A percentile compares a stretch with the other conserved stretches of the same genome.
Evolutionary conservation across 345 rosid genomes (phyloP).

Genomic region (Excoecaria cochinchinensis): DNA sequence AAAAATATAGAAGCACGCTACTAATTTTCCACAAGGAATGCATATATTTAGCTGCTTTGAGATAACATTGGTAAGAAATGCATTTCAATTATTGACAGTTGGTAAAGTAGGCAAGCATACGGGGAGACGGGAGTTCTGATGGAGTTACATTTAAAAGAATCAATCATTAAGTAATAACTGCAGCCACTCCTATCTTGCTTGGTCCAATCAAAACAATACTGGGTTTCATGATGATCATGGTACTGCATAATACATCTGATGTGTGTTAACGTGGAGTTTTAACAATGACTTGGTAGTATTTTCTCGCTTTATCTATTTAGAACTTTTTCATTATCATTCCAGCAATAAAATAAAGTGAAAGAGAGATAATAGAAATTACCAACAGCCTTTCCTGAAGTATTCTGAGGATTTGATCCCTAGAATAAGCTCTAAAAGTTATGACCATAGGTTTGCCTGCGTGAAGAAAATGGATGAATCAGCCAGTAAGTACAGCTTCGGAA

Average conservation of each 20-base stretch:
- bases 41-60: too few relatives aligned
- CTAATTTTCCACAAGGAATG: not conserved
- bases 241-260: not conserved
- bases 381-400: constrained; percentile 76
- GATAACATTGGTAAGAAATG: too few relatives aligned
- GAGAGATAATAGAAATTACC: constrained; percentile 42
- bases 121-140: too few relatives aligned
- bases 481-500: constrained; percentile 15
- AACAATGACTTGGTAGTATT: not conserved
- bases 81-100: too few relatives aligned
- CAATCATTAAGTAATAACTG: too few relatives aligned
- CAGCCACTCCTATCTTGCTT: too few relatives aligned
- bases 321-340: not conserved
- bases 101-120: too few relatives aligned
- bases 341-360: not conserved
- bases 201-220: too few relatives aligned
- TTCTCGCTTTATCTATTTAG: not conserved
- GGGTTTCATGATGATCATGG: not conserved
- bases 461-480: constrained; percentile 5
- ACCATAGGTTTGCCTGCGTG: constrained; percentile 76
- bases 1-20: not conserved
- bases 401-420: constrained; percentile 68
- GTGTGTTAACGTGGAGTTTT: too few relatives aligned
- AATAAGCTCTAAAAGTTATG: constrained; percentile 76
- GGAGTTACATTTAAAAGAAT: too few relatives aligned